These are phyloP conservation scores for Acidiella bohemica DNA, from an alignment of 495 filamentous ascomycete genomes.

Conservation along the genomic window DNA sequence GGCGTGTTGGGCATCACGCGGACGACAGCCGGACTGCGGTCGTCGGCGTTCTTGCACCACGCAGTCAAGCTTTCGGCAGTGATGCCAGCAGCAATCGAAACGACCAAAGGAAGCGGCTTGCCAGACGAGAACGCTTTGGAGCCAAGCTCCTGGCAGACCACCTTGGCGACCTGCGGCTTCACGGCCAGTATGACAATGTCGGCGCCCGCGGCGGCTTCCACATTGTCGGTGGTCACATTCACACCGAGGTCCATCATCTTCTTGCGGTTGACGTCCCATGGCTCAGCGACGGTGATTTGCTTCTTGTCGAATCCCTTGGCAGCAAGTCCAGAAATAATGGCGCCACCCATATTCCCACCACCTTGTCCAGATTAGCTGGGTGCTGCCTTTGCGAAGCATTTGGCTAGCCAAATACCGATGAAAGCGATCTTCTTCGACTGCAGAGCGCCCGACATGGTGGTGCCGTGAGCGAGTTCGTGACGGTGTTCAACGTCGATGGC, in stretches of 20 bases:
- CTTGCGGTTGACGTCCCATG: slow-evolving; percentile 1
- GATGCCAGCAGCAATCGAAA: slow-evolving; percentile 30
- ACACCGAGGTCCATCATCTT: slow-evolving; percentile 24
- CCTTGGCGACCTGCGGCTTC: slow-evolving; percentile 29
- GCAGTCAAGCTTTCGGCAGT: slow-evolving; percentile 23
- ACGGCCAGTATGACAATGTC: slow-evolving; percentile 29
- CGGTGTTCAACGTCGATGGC: no score
- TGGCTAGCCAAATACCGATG: not conserved
- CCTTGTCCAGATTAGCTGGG: slow-evolving; percentile 22
- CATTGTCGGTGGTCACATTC: slow-evolving; percentile 27
- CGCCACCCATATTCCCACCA: slow-evolving; percentile 30
- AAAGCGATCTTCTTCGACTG: slow-evolving; percentile 8
- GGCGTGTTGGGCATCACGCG: slow-evolving; percentile 33
- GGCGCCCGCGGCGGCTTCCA: slow-evolving; percentile 22
- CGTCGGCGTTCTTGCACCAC: slow-evolving; percentile 10
- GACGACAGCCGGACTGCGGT: slow-evolving; percentile 24
- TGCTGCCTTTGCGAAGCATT: not conserved
- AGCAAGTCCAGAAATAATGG: slow-evolving; percentile 30
- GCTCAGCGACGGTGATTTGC: slow-evolving; percentile 31
- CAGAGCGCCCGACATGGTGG: not conserved
- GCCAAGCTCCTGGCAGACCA: slow-evolving; percentile 26
- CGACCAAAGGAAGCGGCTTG: slow-evolving; percentile 29
- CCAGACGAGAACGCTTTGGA: slow-evolving; percentile 11
- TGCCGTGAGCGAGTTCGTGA: no score
- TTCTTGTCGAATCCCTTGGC: slow-evolving; percentile 25